phyloP scores from a whole-genome alignment of 176 grass and related monocot species.

The Triticum timopheevii region DNA sequence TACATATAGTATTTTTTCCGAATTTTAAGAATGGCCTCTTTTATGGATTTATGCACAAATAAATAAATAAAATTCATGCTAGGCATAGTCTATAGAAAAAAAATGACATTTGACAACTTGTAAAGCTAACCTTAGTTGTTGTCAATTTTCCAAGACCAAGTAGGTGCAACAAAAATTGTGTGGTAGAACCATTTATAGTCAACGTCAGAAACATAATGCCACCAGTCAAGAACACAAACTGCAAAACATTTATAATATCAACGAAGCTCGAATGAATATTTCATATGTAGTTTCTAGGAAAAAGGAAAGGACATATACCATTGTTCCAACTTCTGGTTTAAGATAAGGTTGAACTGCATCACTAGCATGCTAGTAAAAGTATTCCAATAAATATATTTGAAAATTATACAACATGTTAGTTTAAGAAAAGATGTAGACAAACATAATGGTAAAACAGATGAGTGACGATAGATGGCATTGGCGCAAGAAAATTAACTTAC shows the following conservation, averaged over 20 bases:
- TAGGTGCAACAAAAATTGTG: constrained; percentile 68
- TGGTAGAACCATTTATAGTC: constrained; percentile 90
- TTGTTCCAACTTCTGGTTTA: constrained; percentile 63
- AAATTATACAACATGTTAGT: background rate
- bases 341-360: constrained; percentile 57
- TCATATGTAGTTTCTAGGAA: background rate
- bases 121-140: constrained; percentile 63
- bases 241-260: constrained; percentile 36
- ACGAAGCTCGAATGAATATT: constrained; percentile 12
- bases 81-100: background rate
- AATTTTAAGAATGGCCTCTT: no score
- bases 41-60: no score
- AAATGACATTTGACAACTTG: constrained; percentile 3
- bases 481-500: constrained; percentile 43
- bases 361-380: constrained; percentile 52
- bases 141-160: constrained; percentile 70
- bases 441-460: constrained; percentile 16
- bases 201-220: constrained; percentile 87
- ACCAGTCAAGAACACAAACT: constrained; percentile 99
- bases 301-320: constrained; percentile 53
- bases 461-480: background rate
- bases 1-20: no score
- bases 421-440: background rate
- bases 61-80: no score
- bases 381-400: constrained; percentile 27